These are phyloP conservation scores for Lophiostoma macrostomum DNA, from an alignment of 495 filamentous ascomycete genomes.

Conservation along the genomic window DNA sequence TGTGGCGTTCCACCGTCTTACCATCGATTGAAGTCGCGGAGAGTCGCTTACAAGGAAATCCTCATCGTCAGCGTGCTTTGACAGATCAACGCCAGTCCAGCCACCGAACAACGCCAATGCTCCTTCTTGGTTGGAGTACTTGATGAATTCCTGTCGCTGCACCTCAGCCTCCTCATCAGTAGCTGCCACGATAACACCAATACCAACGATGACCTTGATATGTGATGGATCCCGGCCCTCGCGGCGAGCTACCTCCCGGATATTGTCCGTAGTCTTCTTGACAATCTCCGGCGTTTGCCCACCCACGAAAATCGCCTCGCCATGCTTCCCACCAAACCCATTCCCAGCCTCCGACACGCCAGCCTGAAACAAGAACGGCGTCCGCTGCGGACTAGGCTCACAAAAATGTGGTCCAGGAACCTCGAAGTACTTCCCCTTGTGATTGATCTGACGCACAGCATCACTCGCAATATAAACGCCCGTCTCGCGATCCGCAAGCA, in stretches of 20 bases:
- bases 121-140: constrained; percentile 55
- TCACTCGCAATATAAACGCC: constrained; percentile 58
- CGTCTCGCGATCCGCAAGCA: constrained; percentile 51
- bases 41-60: constrained; percentile 42
- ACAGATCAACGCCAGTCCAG: constrained; percentile 58
- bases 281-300: constrained; percentile 49
- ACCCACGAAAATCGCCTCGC: constrained; percentile 56
- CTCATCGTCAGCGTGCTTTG: constrained; percentile 53
- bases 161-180: constrained; percentile 53
- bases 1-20: neutral
- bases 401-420: constrained; percentile 63
- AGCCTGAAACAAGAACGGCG: constrained; percentile 64
- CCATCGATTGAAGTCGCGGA: constrained; percentile 4
- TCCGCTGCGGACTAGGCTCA: constrained; percentile 63
- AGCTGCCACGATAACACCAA: constrained; percentile 47
- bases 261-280: constrained; percentile 47
- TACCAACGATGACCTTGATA: constrained; percentile 53
- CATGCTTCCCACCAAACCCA: constrained; percentile 61
- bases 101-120: constrained; percentile 58
- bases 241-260: constrained; percentile 46
- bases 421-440: constrained; percentile 60
- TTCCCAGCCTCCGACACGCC: constrained; percentile 62
- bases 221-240: constrained; percentile 48
- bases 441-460: constrained; percentile 60
- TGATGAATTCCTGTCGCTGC: constrained; percentile 47